phyloP scores from a whole-genome alignment of 1,284 basidiomycete species.

The Retiboletus fuscus region DNA sequence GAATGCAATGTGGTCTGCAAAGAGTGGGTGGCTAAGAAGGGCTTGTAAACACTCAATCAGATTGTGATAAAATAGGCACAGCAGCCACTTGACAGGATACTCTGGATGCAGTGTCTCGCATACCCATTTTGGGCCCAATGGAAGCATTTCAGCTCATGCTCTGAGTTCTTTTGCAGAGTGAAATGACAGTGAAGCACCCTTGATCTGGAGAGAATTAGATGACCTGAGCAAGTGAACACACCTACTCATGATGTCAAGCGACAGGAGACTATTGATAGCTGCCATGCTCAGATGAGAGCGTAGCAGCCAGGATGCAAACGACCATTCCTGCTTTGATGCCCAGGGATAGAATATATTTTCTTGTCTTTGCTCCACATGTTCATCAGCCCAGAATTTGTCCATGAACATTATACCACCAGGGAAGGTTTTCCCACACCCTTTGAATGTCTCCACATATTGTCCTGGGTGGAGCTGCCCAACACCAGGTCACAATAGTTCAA shows the following conservation, averaged over 20 bases:
- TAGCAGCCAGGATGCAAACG: not conserved
- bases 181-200: not conserved
- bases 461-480: not conserved
- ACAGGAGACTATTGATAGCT: slow-evolving; percentile 3
- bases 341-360: slow-evolving; percentile 1
- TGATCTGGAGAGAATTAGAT: slow-evolving; percentile 9
- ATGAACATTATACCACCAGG: slow-evolving; percentile 7
- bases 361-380: slow-evolving; percentile 1
- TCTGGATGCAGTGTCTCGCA: not conserved
- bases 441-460: not conserved
- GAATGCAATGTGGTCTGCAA: too few species aligned
- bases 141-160: not conserved
- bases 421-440: not conserved
- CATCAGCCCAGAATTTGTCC: not conserved
- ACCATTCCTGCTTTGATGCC: slow-evolving; percentile 6
- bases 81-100: not conserved
- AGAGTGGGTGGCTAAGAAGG: too few species aligned
- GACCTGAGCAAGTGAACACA: too few species aligned
- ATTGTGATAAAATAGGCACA: too few species aligned
- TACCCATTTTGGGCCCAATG: not conserved
- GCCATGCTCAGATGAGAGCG: slow-evolving; percentile 7
- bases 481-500: too few species aligned
- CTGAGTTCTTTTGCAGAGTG: not conserved
- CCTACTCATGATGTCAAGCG: not conserved
- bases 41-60: too few species aligned